Base-by-base conservation (phyloP, 2,329 filamentous ascomycete genomes). In the Mycocentrospora acerina region DNA sequence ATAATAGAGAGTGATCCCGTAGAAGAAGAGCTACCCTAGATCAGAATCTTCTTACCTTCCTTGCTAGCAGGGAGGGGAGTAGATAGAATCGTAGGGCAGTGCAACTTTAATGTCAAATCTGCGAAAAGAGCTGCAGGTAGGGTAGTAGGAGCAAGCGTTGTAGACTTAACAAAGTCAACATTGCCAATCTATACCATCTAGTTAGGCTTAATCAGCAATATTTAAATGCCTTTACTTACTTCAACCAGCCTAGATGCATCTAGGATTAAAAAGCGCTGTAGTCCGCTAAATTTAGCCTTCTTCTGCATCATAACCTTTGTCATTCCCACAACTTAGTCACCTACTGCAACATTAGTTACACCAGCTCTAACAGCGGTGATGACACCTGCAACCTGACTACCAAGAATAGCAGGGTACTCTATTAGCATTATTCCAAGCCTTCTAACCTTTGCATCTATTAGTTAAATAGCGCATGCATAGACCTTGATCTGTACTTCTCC, bases 11-110 rank as follows among this genome's bases (percentile, higher is more conserved):
- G 40, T 10, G 70, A 35, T 53, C 66, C 51, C 46, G 48, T 51
- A 58, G 53, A 59, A 65, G 71, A 72, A 25, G 70, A 73, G 18
- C 70, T 71, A 18, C 69, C 71, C 68, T 69, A 75, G 11, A 75
- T 57, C 4, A 76, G 54, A 4, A 76, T 50, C 18, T 57, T 67
- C 48, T 56, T 60, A 2, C 47, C 51, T 15, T 53, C 33, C 6
- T 55, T 47, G n/a, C 27, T 40, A 2, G 40, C 41, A 1, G 46
- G 50, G 4, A 54, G 44, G n/a, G 42, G 36, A 4, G 37, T 39
- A 3, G 44, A 32, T 10, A 48, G 53, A 15, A 57, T 37, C 3
- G 48, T 44, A 4, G 54, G 53, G 7, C 39, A 39, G 18, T 46
- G 42, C 42, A 50, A 30, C 8, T 49, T 43, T 16, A 52, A 41